A percentile compares a stretch with the other conserved stretches of the same genome.
Conservation (phyloP, 1,284 basidiomycete genomes). For the Lentinula novae-zelandiae region DNA sequence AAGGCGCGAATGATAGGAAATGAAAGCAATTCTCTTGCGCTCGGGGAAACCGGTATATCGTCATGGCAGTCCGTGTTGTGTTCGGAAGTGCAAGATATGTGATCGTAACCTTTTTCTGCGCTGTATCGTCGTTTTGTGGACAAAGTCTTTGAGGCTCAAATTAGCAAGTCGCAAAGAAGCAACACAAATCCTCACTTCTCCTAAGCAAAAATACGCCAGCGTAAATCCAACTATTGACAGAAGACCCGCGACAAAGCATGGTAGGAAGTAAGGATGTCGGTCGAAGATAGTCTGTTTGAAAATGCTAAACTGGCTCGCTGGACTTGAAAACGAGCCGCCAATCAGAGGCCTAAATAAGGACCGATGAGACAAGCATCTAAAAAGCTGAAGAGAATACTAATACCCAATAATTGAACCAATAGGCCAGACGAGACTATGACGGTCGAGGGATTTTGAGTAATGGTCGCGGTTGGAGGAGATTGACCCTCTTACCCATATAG, state of each 20-base stretch:
- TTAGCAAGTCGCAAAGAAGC: background rate
- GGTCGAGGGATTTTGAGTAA: background rate
- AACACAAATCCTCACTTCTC: constrained; percentile 5
- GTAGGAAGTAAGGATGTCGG: constrained; percentile 12
- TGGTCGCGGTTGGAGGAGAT: background rate
- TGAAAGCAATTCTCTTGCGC: constrained; percentile 30
- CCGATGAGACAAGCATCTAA: background rate
- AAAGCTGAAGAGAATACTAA: constrained; percentile 9
- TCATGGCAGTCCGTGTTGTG: background rate
- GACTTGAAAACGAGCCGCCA: constrained; percentile 12
- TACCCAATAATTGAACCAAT: constrained; percentile 55
- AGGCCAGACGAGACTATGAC: constrained; percentile 42
- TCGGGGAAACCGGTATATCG: constrained; percentile 26
- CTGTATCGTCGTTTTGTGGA: background rate
- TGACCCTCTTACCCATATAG: constrained; percentile 1
- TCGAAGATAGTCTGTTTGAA: constrained; percentile 12
- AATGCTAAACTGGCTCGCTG: constrained; percentile 6
- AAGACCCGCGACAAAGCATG: constrained; percentile 10
- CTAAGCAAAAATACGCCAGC: constrained; percentile 8
- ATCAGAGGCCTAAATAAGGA: constrained; percentile 9
- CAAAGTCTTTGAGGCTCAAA: background rate
- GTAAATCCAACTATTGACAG: constrained; percentile 7
- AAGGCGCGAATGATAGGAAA: constrained; percentile 52
- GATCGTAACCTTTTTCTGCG: background rate
- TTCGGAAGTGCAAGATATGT: background rate